Evolutionary conservation across 2,329 filamentous ascomycete species (phyloP), one percentile per base, ranked within the genome.

Genomic region (Neocucurbitaria cava): DNA sequence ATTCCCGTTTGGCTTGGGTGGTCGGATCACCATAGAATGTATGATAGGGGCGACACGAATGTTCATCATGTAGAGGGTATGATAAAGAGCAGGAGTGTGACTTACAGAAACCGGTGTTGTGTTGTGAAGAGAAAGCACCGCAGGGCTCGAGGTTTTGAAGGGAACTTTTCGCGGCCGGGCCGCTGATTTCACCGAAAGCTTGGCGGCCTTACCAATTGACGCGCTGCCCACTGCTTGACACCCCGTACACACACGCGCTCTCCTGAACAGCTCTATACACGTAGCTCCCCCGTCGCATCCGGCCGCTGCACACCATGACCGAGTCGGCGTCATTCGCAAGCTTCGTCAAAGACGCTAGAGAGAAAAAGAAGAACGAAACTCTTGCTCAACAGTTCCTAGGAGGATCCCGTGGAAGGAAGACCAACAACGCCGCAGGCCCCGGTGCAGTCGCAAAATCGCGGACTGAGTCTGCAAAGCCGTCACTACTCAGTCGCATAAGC

Each of bases 351-450:
- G 64, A 72, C n/a, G 54, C 70, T 23, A 87, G 89, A 57, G 83
- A 89, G 73, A 85, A 87, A 72, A 89, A 89, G 78, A 88, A 87
- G 78, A 87, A 89, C 64, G 85, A 90, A 70, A 82, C 79, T 3
- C 83, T 92, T n/a, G 90, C 90, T 28, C 83, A 89, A 65, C 82
- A 85, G 69, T 91, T 93, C 69, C 88, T 93, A 64, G 85, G 85
- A 63, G 52, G 48, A n/a, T 84, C 85, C 69, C 68, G 69, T 33
- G 77, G 76, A 49, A 78, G 82, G 53, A 85, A 87, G 62, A 76
- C 83, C 47, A 88, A 84, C 68, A 63, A 84, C 68, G 64, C 65
- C 78, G 78, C 87, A 35, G 83, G 84, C 17, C 72, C 79, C 21
- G 78, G 76, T 46, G 63, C 72, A 6, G 75, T 77, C 44, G 54